phyloP scores from a whole-genome alignment of 495 filamentous ascomycete species.

The Sordaria brevicollis region DNA sequence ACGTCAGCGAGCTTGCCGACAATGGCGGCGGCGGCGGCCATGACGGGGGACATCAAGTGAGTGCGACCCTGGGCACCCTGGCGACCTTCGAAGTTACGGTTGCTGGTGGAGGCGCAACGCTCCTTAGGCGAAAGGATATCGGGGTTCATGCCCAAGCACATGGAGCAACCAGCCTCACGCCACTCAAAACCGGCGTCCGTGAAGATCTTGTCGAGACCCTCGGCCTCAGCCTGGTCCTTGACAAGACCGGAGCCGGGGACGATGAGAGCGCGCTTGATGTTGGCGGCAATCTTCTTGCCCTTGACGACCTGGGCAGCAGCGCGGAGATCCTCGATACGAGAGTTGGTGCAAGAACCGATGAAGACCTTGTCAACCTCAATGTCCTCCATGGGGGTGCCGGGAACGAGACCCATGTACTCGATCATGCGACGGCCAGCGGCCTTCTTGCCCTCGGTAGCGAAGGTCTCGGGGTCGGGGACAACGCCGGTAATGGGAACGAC shows the following conservation, averaged over 20 bases:
- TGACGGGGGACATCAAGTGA: slow-evolving; percentile 93
- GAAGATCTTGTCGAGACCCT: slow-evolving; percentile 91
- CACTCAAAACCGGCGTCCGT: slow-evolving; percentile 89
- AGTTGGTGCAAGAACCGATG: slow-evolving; percentile 96
- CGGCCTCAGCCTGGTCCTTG: slow-evolving; percentile 83
- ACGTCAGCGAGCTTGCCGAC: slow-evolving; percentile 87
- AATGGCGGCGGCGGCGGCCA: slow-evolving; percentile 87
- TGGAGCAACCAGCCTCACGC: slow-evolving; percentile 95
- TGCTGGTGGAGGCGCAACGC: slow-evolving; percentile 88
- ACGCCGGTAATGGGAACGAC: slow-evolving; percentile 85
- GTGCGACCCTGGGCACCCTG: slow-evolving; percentile 91
- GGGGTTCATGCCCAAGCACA: slow-evolving; percentile 99
- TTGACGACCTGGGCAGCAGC: slow-evolving; percentile 76
- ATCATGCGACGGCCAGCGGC: slow-evolving; percentile 68
- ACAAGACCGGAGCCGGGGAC: slow-evolving; percentile 93
- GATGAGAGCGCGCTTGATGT: slow-evolving; percentile 89
- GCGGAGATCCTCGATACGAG: slow-evolving; percentile 90
- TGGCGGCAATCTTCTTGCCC: slow-evolving; percentile 73
- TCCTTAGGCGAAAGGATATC: slow-evolving; percentile 93
- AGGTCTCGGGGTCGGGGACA: slow-evolving; percentile 83
- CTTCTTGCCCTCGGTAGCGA: slow-evolving; percentile 67
- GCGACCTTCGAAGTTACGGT: slow-evolving; percentile 95
- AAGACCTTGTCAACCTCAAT: slow-evolving; percentile 90
- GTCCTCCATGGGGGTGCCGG: slow-evolving; percentile 84
- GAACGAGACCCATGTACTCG: slow-evolving; percentile 87